Conservation (phyloP, 768 basidiomycete species). For the Naganishia antarctica region DNA sequence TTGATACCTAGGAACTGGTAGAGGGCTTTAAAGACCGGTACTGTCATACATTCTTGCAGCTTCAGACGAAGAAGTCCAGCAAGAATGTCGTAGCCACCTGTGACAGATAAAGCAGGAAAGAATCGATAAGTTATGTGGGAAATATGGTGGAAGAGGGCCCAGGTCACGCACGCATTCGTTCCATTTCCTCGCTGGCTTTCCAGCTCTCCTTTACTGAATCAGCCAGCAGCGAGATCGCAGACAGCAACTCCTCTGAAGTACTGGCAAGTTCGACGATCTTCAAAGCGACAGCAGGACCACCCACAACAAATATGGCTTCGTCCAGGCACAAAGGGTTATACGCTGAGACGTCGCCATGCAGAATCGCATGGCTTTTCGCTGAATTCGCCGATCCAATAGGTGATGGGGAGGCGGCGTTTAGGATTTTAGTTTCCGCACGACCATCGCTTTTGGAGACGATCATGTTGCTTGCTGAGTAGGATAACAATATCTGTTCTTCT, state of each 20-base stretch:
- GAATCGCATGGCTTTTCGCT: constrained; percentile 30
- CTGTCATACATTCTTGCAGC: constrained; percentile 64
- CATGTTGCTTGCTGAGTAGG: constrained; percentile 27
- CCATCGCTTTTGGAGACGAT: too few species aligned
- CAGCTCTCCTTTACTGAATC: constrained; percentile 78
- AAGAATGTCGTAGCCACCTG: constrained; percentile 84
- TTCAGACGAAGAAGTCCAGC: constrained; percentile 69
- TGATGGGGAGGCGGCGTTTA: constrained; percentile 39
- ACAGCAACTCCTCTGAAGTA: constrained; percentile 72
- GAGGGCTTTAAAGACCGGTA: constrained; percentile 72
- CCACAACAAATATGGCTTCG: constrained; percentile 71
- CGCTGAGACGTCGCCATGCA: constrained; percentile 34
- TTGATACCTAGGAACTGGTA: constrained; percentile 83
- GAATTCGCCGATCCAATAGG: constrained; percentile 33
- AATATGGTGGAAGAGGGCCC: too few species aligned
- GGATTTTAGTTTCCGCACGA: not conserved
- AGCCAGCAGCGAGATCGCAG: constrained; percentile 65
- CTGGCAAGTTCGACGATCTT: constrained; percentile 70
- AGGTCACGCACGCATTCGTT: constrained; percentile 64
- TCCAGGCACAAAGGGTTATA: constrained; percentile 55
- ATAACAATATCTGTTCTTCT: constrained; percentile 42
- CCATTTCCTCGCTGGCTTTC: constrained; percentile 94
- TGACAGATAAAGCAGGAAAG: too few species aligned
- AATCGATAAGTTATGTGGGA: constrained; percentile 18
- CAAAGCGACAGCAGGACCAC: constrained; percentile 70